Evolutionary conservation across 2,329 filamentous ascomycete genomes (phyloP), one percentile per base, ranked within the genome.

Genomic region (Dothiorella sarmentorum): DNA sequence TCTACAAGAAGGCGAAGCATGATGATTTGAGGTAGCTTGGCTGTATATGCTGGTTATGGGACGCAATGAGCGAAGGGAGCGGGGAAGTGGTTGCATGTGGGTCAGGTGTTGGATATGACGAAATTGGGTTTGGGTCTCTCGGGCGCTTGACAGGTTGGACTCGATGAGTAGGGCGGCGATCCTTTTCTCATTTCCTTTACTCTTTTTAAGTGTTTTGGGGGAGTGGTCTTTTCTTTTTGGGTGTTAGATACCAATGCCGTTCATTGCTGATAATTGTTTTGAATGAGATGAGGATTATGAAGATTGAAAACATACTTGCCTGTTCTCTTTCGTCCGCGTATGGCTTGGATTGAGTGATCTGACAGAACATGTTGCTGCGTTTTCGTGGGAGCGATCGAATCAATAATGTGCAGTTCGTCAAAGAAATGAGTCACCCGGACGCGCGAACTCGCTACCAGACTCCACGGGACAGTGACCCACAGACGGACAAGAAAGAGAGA

Each of bases 1-100:
- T 71, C 73, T n/a, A 70, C 69, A 62, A 64, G 74, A 47, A 66
- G 74, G 61, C 71, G 73, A 64, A 76, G 74, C 62, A 76, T 75
- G 74, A 69, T 76, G 71, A 60, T 76, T 44, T 40, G 29, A 35
- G 22, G 20, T 10, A 3, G 17, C n/a, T n/a, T n/a, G 33, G 5
- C 9, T 9, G 4, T 2, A 47, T 29, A 4, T 27, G 49, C 11
- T 11, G 24, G 49, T 40, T 29, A 27, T 6, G 15, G 29, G 33
- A 53, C 15, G 38, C 29, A 15, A 31, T 31, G 43, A 47, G 10
- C 15, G n/a, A 47, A 47, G 7, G 43, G 31, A 31, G 10, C 18
- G 20, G 27, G 15, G n/a, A 18, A 31, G 7, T 24, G 43, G 18
- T 27, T 22, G 15, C 29, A 31, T 31, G 15, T 31, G 29, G 43